phyloP scores from a whole-genome alignment of 257 asterid genomes.

The Solanum medicagineum region DNA sequence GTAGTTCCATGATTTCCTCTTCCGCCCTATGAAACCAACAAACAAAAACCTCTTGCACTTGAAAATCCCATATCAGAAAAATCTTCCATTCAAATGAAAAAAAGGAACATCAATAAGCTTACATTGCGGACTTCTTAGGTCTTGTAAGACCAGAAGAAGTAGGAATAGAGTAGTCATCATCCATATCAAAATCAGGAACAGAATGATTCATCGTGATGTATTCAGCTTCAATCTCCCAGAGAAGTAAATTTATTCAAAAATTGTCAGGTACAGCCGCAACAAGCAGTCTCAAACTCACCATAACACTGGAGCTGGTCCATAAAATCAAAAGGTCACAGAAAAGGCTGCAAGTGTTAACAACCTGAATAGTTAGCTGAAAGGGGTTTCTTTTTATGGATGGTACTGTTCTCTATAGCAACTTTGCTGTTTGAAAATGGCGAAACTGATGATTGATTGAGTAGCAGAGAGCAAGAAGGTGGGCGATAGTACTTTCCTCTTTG shows the following conservation, averaged over 20 bases:
- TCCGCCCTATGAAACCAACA: conserved; percentile 19
- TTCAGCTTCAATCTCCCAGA: not conserved
- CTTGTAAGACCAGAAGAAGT: conserved; percentile 19
- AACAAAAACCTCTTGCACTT: not conserved
- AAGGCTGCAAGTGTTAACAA: not conserved
- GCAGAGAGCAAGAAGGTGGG: not conserved
- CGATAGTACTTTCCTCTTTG: not conserved
- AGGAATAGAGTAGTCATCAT: conserved; percentile 28
- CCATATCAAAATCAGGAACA: conserved; percentile 57
- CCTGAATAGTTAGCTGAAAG: not conserved
- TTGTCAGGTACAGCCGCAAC: not conserved
- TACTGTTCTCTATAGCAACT: not conserved
- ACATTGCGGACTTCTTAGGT: conserved; percentile 29
- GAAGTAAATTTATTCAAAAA: not conserved
- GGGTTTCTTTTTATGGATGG: not conserved
- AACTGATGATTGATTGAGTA: not conserved
- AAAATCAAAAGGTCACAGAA: not conserved
- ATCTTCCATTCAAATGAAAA: not conserved
- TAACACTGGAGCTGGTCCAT: not conserved
- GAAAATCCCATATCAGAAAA: not conserved
- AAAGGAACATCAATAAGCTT: not conserved
- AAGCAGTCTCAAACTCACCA: not conserved
- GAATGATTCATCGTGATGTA: conserved; percentile 32
- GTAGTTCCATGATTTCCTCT: conserved; percentile 55
- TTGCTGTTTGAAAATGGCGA: not conserved